Evolutionary conservation across 106 monocot genomes (phyloP), one percentile per base, ranked within the genome.

Genomic region (Dactylorhiza incarnata): DNA sequence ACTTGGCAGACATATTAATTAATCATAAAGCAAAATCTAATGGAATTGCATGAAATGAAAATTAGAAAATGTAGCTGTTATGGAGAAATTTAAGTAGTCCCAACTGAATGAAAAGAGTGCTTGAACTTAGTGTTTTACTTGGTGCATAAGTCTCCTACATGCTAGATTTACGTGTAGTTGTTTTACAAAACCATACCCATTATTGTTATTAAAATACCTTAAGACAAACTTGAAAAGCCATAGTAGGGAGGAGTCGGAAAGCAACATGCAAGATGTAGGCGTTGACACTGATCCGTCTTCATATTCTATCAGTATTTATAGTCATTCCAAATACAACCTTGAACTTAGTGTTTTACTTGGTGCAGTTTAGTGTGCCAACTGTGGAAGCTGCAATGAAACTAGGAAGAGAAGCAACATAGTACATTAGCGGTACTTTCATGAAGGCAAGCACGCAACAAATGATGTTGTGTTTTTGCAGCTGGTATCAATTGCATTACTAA

Each of bases 371-470:
- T 48, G 94, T 91, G 6, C 72, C 86, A 75, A 92, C 87, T 83
- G 94, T 99, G 17, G 94, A 88, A 71, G 85, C 71, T 83, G 91
- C 99, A 74, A 99, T 99, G 99, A 94, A 88, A 71, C 79, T 99
- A 52, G 99, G 99, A 67, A 89, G 83, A 80, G 94, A 94, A 77
- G 99, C 99, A 65, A 91, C 99, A 65, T 91, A 99, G 24, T 85
- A 85, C 48, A 99, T 99, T 26, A 94, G 94, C 49, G 79, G 77
- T 45, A 99, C 99, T 63, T 94, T 94, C 72, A 94, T 55, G 19
- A 99, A 94, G 99, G 94, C 89, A 78, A 51, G 14, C 52, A 76
- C n/a, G 17, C n/a, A 16, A 17, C 16, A 45, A 69, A 45, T 69
- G n/a, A 17, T 15, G 2, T n/a, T 69, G 45, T 44, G 17, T 45